Base-by-base conservation (phyloP, 768 basidiomycete genomes). In the Kwoniella heveanensis region DNA sequence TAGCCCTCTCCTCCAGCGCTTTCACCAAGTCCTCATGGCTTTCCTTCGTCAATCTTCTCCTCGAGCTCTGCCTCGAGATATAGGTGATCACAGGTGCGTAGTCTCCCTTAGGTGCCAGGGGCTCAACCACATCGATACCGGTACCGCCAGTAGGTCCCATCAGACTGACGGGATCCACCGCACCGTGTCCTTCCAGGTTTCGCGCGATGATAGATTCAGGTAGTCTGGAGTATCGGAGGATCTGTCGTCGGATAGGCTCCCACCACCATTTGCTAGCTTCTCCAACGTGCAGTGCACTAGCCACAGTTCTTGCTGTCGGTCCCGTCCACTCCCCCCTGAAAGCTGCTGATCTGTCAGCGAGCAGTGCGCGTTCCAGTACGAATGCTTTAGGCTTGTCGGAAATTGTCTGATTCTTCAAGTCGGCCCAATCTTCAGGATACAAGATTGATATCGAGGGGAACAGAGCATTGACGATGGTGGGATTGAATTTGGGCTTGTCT, bases 31-130 rank as follows among this genome's bases (percentile, higher is more conserved):
- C 84, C 3, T 90, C 87, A 77, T 97, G 92, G 73, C 91, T 84
- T 62, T 85, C 86, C 19, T 83, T 83, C n/a, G 86, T 85, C 64
- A 97, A 79, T 85, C 88, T 91, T 24, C 93, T 84, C 32, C 92
- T 82, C 8, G 86, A 88, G 2, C 82, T 85, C 77, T 97, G 93
- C 6, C 93, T 84, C 5, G 89, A 91, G 66, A 96, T 86, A 69
- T 97, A 97, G 1, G 92, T 95, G 79, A 97, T 91, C 17, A 97
- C 91, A 0, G 88, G 89, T 37, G 67, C 85, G 32, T 80, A 80
- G 21, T 62, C 64, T 13, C 71, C 71, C 15, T 49, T 27, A 1
- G 60, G 57, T 2, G 59, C 57, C 8, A 70, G 36, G 8, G 71
- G 71, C 39, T 69, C 65, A 12, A 69, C 26, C 1, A 50, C 47